A percentile compares a stretch with the other conserved stretches of the same genome.
Conservation (phyloP, 495 filamentous ascomycete genomes). For the Trichocladium uniseriatum region DNA sequence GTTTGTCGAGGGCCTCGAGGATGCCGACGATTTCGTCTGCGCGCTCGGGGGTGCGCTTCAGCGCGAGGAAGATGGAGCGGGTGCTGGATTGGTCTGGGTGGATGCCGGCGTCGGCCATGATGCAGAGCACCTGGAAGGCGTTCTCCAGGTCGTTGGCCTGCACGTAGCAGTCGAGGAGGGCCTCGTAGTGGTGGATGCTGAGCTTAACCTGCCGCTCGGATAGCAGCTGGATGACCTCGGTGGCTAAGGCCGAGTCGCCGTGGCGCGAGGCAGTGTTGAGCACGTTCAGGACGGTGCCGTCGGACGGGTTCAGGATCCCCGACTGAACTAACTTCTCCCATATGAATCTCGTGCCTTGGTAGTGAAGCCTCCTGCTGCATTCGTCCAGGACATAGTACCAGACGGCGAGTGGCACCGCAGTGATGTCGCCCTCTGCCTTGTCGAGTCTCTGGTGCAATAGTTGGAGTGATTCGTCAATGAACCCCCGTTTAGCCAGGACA, state of each 20-base stretch:
- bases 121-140: slow-evolving; percentile 53
- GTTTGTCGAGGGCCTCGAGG: slow-evolving; percentile 43
- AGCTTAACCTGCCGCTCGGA: slow-evolving; percentile 45
- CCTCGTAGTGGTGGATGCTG: slow-evolving; percentile 62
- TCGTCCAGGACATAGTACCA: slow-evolving; percentile 65
- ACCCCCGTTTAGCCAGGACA: slow-evolving; percentile 56
- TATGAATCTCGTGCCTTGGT: slow-evolving; percentile 41
- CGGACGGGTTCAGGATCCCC: slow-evolving; percentile 54
- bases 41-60: slow-evolving; percentile 23
- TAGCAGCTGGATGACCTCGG: slow-evolving; percentile 50
- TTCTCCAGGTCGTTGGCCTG: slow-evolving; percentile 42
- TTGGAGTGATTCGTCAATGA: slow-evolving; percentile 64
- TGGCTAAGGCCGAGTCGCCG: slow-evolving; percentile 59
- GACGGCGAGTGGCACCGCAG: slow-evolving; percentile 35
- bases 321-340: slow-evolving; percentile 54
- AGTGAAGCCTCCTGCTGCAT: slow-evolving; percentile 43
- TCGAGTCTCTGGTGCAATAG: slow-evolving; percentile 49
- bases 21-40: slow-evolving; percentile 41
- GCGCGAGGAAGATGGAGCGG: slow-evolving; percentile 41
- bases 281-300: slow-evolving; percentile 53
- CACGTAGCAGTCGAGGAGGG: slow-evolving; percentile 60
- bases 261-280: slow-evolving; percentile 58
- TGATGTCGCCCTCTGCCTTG: slow-evolving; percentile 34
- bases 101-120: slow-evolving; percentile 56
- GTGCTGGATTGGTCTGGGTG: slow-evolving; percentile 45